Base-by-base conservation (phyloP, 176 grass and related monocot genomes). In the Oryza officinalis region DNA sequence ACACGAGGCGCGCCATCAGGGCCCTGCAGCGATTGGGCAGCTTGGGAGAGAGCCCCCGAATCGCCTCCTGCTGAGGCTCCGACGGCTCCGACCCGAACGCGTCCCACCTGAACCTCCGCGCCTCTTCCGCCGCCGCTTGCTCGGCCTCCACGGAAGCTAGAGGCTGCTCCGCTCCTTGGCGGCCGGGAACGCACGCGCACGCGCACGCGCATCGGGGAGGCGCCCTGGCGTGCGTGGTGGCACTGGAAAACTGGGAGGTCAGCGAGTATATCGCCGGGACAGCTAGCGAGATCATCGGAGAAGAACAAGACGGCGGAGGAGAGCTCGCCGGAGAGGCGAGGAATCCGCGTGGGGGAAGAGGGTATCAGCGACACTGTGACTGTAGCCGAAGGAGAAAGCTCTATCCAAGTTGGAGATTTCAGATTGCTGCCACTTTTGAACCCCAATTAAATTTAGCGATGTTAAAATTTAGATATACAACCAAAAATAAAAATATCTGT, bases 21-120 rank as follows among this genome's bases (percentile, higher is more conserved):
- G 91, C 96, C 87, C 84, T 96, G 87, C 96, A 99, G 31, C 89
- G 89, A 67, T 96, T 94, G 46, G 93, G 77, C 66, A 99, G 87
- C 88, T 87, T 99, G 6, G 74, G 81, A 38, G 93, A 91, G 47
- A 99, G 87, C 1, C 81, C 23, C 27, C 87, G 89, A 47, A 96
- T 84, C 25, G 85, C 85, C 13, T 44, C n/a, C 52, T 79, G 85
- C 79, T 91, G 87, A 2, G 82, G 27, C 2, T 84, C 71, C 1
- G 78, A 81, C 3, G 92, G 26, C 12, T 84, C 81, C 13, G 67
- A 63, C 32, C 86, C 90, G 14, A 94, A 28, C 18, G 74, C 68
- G 13, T 78, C 81, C 89, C 96, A 99, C 50, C 78, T 87, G 61
- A 92, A 68, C 22, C 86, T 91, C 27, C 49, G 17, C 46, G 60